These are phyloP conservation scores for Thielaviopsis populi DNA, from an alignment of 2,329 filamentous ascomycete species.

Conservation along the genomic window DNA sequence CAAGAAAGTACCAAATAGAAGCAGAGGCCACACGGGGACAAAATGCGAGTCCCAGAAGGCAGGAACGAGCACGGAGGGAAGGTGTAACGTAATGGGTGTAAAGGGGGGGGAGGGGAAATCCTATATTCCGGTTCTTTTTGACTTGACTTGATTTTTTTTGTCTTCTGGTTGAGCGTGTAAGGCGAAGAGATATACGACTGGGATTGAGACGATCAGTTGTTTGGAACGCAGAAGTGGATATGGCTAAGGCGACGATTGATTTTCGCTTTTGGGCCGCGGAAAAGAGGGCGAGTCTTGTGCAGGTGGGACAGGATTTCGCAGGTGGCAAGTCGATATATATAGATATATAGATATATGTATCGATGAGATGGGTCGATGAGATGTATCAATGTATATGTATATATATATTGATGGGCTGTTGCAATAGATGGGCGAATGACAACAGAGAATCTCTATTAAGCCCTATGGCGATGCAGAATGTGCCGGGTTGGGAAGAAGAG, in stretches of 20 bases:
- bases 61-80: background rate
- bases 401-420: background rate
- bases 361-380: background rate
- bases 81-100: slow-evolving; percentile 1
- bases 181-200: background rate
- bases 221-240: background rate
- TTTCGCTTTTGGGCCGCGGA: background rate
- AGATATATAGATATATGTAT: background rate
- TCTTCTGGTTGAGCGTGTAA: background rate
- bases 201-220: background rate
- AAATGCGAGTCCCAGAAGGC: background rate
- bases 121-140: background rate
- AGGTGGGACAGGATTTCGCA: background rate
- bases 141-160: background rate
- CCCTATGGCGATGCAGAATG: background rate
- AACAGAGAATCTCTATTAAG: background rate
- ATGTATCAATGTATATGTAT: no score
- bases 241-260: no score
- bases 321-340: no score
- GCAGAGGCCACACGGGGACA: slow-evolving; percentile 1
- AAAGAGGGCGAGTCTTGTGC: background rate
- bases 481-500: background rate
- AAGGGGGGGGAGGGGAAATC: background rate
- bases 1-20: slow-evolving; percentile 1
- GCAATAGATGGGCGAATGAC: background rate